These are phyloP conservation scores for Asterophora lycoperdoides DNA, from an alignment of 768 basidiomycete species.

Conservation along the genomic window DNA sequence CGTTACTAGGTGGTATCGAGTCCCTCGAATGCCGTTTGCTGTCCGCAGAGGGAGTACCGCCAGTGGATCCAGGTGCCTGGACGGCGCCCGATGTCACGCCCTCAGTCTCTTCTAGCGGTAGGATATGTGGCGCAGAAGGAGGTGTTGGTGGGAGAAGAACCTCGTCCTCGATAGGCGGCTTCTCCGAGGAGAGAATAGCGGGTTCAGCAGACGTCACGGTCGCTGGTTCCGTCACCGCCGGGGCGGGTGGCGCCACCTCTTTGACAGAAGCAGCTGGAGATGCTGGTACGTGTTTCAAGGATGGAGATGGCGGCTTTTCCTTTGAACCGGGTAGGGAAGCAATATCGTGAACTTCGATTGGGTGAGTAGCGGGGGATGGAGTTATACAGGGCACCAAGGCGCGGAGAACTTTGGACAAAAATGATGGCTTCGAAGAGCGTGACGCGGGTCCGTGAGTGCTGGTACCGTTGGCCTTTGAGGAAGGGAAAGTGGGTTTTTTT, in stretches of 20 bases:
- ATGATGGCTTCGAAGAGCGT: constrained; percentile 40
- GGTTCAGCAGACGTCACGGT: constrained; percentile 10
- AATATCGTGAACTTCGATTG: constrained; percentile 36
- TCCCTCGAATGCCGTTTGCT: constrained; percentile 39
- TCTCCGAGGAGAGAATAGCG: background rate
- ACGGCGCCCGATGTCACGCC: constrained; percentile 91
- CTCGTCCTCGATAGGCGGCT: constrained; percentile 22
- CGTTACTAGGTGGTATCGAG: constrained; percentile 29
- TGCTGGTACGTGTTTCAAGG: constrained; percentile 8
- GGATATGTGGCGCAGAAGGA: constrained; percentile 26
- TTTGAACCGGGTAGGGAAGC: constrained; percentile 20
- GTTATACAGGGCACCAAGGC: constrained; percentile 64
- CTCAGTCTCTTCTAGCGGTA: constrained; percentile 71
- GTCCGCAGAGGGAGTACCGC: constrained; percentile 27
- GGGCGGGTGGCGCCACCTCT: constrained; percentile 4
- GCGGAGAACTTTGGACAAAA: constrained; percentile 56
- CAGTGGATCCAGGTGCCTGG: constrained; percentile 84
- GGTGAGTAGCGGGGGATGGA: constrained; percentile 44
- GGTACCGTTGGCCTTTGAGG: constrained; percentile 17
- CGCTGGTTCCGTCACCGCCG: constrained; percentile 6
- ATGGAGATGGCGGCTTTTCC: constrained; percentile 24
- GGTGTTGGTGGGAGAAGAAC: constrained; percentile 35
- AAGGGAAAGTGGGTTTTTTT: constrained; percentile 11
- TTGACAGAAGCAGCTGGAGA: background rate
- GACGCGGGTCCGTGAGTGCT: constrained; percentile 14